A percentile compares a stretch with the other conserved stretches of the same genome.
Evolutionary conservation across 2,329 filamentous ascomycete genomes (phyloP).

Genomic region (Phialophora verrucosa): DNA sequence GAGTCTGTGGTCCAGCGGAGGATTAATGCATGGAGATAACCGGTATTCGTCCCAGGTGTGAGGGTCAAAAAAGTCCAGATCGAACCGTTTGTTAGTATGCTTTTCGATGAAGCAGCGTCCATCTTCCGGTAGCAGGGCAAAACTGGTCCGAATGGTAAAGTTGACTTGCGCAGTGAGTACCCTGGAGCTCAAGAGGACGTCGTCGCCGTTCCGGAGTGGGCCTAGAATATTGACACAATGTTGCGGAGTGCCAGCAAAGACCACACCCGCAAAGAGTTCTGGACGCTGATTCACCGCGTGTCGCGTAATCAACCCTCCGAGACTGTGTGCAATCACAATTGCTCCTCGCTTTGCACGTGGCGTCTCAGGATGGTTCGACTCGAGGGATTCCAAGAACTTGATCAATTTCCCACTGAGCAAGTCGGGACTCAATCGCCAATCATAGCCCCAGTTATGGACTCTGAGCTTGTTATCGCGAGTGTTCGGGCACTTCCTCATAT

Average conservation of each 20-base stretch:
- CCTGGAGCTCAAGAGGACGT: conserved; percentile 85
- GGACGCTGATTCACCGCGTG: conserved; percentile 86
- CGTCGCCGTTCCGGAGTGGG: conserved; percentile 87
- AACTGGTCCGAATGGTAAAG: conserved; percentile 87
- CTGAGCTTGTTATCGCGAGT: conserved; percentile 72
- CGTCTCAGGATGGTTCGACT: conserved; percentile 69
- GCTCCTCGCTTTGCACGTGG: conserved; percentile 68
- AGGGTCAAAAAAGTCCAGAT: conserved; percentile 80
- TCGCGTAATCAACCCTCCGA: conserved; percentile 85
- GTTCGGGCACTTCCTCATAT: conserved; percentile 75
- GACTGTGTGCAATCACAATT: conserved; percentile 79
- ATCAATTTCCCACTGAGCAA: conserved; percentile 74
- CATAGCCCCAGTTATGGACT: conserved; percentile 90
- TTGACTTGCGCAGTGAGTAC: conserved; percentile 92
- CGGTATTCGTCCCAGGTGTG: conserved; percentile 79
- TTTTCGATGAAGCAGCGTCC: conserved; percentile 88
- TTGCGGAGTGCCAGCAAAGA: conserved; percentile 85
- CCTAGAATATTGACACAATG: conserved; percentile 91
- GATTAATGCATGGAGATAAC: conserved; percentile 77
- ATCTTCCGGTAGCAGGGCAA: conserved; percentile 81
- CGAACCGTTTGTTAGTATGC: conserved; percentile 77
- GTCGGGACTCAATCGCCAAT: conserved; percentile 87
- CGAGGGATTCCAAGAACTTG: conserved; percentile 73
- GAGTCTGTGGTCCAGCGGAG: conserved; percentile 62
- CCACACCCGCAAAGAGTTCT: conserved; percentile 81